Percentiles rank a stretch among this genome's conserved stretches.
Conservation (phyloP, 2,329 filamentous ascomycete genomes). For the Chaetothyriales sp. region DNA sequence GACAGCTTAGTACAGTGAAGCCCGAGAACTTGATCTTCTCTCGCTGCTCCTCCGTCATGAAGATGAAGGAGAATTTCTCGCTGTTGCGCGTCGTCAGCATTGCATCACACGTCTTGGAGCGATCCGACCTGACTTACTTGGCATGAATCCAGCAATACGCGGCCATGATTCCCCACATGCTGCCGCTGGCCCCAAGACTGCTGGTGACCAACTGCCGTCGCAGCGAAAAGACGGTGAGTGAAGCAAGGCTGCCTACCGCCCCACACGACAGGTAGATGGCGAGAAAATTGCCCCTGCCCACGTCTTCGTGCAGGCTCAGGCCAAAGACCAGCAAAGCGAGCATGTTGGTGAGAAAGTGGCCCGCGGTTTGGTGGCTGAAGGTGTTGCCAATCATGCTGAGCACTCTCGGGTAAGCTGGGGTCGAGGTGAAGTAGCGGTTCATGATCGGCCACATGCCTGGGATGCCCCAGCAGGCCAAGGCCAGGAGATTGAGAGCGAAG, state of each 20-base stretch:
- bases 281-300: slow-evolving; percentile 43
- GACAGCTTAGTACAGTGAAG: slow-evolving; percentile 24
- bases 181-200: slow-evolving; percentile 39
- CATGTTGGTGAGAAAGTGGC: slow-evolving; percentile 43
- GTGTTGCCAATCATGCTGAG: slow-evolving; percentile 39
- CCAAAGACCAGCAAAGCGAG: slow-evolving; percentile 42
- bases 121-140: slow-evolving; percentile 23
- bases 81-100: slow-evolving; percentile 17
- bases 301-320: slow-evolving; percentile 40
- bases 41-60: slow-evolving; percentile 27
- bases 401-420: slow-evolving; percentile 40
- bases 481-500: slow-evolving; percentile 35
- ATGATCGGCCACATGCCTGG: slow-evolving; percentile 42
- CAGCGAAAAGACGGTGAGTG: slow-evolving; percentile 33
- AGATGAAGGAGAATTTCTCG: slow-evolving; percentile 28
- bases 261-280: slow-evolving; percentile 39
- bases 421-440: slow-evolving; percentile 43
- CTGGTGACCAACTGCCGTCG: slow-evolving; percentile 31
- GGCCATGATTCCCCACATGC: slow-evolving; percentile 36
- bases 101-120: background rate
- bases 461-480: slow-evolving; percentile 40
- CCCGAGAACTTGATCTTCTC: slow-evolving; percentile 31
- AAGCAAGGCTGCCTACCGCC: slow-evolving; percentile 33
- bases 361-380: slow-evolving; percentile 43
- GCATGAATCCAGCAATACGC: slow-evolving; percentile 36